Percentiles rank a stretch among this genome's conserved stretches.
These are phyloP conservation scores for Acer yangbiense DNA, from an alignment of 345 rosid genomes.

Conservation along the genomic window DNA sequence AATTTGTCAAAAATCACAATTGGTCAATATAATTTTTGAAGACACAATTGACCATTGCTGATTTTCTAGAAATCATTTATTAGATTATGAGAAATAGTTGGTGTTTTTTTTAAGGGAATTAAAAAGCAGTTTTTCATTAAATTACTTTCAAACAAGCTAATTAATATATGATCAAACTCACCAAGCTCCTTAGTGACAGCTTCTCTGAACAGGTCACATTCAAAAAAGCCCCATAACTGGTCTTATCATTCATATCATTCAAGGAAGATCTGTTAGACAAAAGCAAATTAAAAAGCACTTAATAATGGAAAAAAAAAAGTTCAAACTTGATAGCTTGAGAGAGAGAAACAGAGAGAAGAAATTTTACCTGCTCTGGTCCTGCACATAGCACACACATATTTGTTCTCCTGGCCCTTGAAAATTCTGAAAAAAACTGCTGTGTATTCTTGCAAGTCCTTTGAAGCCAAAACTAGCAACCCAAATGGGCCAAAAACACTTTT, in stretches of 20 bases:
- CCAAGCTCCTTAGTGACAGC: conserved; percentile 48
- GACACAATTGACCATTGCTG: no score
- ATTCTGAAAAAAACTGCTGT: conserved; percentile 54
- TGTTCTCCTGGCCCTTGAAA: conserved; percentile 10
- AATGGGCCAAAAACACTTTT: conserved; percentile 66
- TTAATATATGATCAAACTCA: not conserved
- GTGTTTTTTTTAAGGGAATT: no score
- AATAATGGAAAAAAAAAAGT: not conserved
- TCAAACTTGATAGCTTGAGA: not conserved
- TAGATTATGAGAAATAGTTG: no score
- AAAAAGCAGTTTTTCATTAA: no score
- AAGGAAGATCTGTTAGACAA: conserved; percentile 16
- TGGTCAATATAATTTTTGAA: no score
- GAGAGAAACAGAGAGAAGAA: not conserved
- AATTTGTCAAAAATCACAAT: not conserved
- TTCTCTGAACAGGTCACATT: conserved; percentile 39
- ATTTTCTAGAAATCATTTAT: no score
- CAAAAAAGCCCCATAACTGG: conserved; percentile 37
- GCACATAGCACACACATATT: conserved; percentile 72
- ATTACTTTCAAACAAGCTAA: no score
- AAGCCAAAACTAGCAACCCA: conserved; percentile 69
- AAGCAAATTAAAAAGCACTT: not conserved
- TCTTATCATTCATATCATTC: conserved; percentile 30
- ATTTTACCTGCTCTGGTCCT: conserved; percentile 74
- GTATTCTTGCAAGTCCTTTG: conserved; percentile 43